Conservation (phyloP, 2,329 filamentous ascomycete species). For the Aspergillus intermedius region DNA sequence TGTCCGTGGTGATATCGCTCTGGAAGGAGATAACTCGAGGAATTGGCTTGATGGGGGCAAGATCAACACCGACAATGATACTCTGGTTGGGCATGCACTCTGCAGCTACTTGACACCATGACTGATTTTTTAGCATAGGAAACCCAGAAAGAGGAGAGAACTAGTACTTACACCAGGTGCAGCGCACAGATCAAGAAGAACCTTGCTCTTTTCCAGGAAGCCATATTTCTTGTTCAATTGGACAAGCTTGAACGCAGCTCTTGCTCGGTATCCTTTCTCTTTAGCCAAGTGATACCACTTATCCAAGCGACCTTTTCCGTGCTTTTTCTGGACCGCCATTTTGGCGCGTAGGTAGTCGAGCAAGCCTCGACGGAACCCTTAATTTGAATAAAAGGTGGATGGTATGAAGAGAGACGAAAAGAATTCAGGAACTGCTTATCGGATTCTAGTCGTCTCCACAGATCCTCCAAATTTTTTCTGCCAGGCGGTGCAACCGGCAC, state of each 20-base stretch:
- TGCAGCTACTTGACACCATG: slow-evolving; percentile 93
- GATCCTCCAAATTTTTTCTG: slow-evolving; percentile 6
- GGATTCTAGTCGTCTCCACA: slow-evolving; percentile 6
- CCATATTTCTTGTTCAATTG: slow-evolving; percentile 99
- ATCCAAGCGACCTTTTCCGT: slow-evolving; percentile 95
- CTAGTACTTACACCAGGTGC: slow-evolving; percentile 69
- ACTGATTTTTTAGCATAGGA: slow-evolving; percentile 43
- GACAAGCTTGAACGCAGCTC: slow-evolving; percentile 96
- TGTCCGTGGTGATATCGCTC: slow-evolving; percentile 95
- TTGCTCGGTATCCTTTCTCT: slow-evolving; percentile 92
- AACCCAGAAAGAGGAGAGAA: not conserved
- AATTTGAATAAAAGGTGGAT: slow-evolving; percentile 8
- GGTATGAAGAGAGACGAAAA: slow-evolving; percentile 17
- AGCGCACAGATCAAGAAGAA: slow-evolving; percentile 93
- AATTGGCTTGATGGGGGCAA: slow-evolving; percentile 92
- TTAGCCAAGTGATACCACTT: slow-evolving; percentile 99
- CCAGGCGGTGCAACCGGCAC: slow-evolving; percentile 10
- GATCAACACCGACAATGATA: slow-evolving; percentile 89
- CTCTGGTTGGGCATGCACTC: slow-evolving; percentile 88
- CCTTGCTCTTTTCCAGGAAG: slow-evolving; percentile 94
- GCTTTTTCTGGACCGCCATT: slow-evolving; percentile 98
- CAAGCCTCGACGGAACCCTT: slow-evolving; percentile 16
- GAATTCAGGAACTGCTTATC: slow-evolving; percentile 22
- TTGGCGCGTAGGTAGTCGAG: slow-evolving; percentile 19
- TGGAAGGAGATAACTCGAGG: slow-evolving; percentile 92